phyloP scores from a whole-genome alignment of 345 rosid species.

The Firmiana major region DNA sequence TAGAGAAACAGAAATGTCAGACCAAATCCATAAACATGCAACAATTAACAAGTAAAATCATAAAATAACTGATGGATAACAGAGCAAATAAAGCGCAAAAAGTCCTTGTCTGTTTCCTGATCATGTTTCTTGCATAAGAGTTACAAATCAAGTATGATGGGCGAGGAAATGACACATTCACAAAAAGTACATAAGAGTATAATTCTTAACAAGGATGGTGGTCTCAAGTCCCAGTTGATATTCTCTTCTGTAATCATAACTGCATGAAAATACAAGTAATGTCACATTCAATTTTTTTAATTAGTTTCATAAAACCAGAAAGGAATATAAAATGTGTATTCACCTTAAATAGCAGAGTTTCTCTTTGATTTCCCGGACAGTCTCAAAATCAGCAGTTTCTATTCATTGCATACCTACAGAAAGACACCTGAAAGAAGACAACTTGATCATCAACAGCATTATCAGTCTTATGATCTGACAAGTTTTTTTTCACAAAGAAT shows the following conservation, averaged over 20 bases:
- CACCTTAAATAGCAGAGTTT: constrained; percentile 94
- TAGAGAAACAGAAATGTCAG: not conserved
- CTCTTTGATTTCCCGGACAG: constrained; percentile 92
- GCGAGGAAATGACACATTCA: not conserved
- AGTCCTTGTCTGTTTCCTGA: not conserved
- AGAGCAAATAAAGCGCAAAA: constrained; percentile 1
- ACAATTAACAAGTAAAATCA: not conserved
- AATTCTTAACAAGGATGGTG: constrained; percentile 88
- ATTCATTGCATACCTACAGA: constrained; percentile 81
- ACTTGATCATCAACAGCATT: constrained; percentile 5
- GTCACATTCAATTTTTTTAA: constrained; percentile 7
- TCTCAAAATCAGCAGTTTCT: constrained; percentile 90
- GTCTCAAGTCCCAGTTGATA: constrained; percentile 92
- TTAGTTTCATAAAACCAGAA: not conserved
- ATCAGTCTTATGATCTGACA: constrained; percentile 10
- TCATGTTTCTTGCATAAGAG: not conserved
- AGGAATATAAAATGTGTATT: constrained; percentile 10
- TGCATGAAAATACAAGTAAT: constrained; percentile 28
- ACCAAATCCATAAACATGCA: not conserved
- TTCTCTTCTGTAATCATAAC: constrained; percentile 95
- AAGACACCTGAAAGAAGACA: constrained; percentile 7
- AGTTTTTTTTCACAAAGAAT: constrained; percentile 8
- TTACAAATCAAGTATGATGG: not conserved
- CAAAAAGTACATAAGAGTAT: constrained; percentile 47
- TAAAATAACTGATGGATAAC: not conserved